Percentiles rank a stretch among this genome's conserved stretches.
phyloP scores from a whole-genome alignment of 257 asterid species.

The Jaltomata sinuosa region DNA sequence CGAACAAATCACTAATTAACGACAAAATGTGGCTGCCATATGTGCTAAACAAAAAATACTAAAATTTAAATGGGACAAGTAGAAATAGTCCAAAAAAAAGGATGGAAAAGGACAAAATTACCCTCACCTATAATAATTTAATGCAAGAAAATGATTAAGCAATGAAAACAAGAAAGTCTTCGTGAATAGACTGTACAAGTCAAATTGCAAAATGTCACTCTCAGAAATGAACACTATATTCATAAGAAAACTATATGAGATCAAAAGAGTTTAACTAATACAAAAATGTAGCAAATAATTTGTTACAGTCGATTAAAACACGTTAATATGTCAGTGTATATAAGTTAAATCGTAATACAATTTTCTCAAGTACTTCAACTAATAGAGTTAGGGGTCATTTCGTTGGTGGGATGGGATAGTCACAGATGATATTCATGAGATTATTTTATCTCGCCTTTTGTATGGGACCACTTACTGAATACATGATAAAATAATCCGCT shows the following conservation, averaged over 20 bases:
- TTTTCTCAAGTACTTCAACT: not conserved
- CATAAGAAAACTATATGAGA: too few species aligned
- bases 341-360: not conserved
- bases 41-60: not conserved
- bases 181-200: conserved; percentile 6
- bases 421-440: too few species aligned
- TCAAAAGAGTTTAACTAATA: too few species aligned
- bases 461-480: too few species aligned
- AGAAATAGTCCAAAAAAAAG: not conserved
- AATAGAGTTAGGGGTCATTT: not conserved
- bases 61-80: not conserved
- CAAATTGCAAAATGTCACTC: conserved; percentile 10
- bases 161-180: conserved; percentile 17
- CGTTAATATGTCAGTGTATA: not conserved
- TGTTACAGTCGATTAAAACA: too few species aligned
- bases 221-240: conserved; percentile 3
- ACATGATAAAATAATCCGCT: too few species aligned
- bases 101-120: not conserved
- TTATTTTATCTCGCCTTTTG: not conserved
- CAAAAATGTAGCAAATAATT: not conserved
- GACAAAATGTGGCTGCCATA: not conserved
- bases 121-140: not conserved
- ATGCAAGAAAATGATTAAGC: conserved; percentile 1
- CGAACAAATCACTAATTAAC: not conserved
- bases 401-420: too few species aligned